These are phyloP conservation scores for Coleophoma crateriformis DNA, from an alignment of 2,329 filamentous ascomycete genomes.

Conservation along the genomic window DNA sequence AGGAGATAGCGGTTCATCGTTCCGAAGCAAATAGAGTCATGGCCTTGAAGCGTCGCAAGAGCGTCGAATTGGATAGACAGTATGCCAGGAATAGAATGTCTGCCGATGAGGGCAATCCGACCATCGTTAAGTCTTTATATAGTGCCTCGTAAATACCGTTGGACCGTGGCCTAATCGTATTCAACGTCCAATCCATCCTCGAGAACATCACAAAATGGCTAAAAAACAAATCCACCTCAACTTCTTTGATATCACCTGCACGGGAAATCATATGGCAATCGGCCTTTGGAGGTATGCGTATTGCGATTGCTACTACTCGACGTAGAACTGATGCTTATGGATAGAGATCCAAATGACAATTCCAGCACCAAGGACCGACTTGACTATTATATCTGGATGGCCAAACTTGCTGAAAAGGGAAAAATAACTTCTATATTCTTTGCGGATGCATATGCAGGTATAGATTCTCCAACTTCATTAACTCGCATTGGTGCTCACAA, in stretches of 20 bases:
- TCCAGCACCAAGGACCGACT: background rate
- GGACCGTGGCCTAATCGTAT: too few relatives aligned
- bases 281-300: background rate
- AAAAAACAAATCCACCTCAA: background rate
- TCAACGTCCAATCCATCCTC: too few relatives aligned
- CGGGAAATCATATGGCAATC: background rate
- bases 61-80: too few relatives aligned
- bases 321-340: background rate
- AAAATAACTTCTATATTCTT: conserved; percentile 1
- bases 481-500: background rate
- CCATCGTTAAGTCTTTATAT: too few relatives aligned
- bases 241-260: background rate
- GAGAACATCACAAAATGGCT: background rate
- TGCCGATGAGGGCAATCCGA: too few relatives aligned
- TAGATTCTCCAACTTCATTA: background rate
- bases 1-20: too few relatives aligned
- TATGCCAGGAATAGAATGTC: too few relatives aligned
- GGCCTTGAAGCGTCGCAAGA: too few relatives aligned
- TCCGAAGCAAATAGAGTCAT: too few relatives aligned
- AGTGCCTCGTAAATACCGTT: background rate
- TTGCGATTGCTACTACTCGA: background rate
- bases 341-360: background rate
- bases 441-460: background rate
- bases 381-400: background rate
- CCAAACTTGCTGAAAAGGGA: background rate